Base-by-base conservation (phyloP, 2,329 filamentous ascomycete species). In the Tolypocladium tropicale region DNA sequence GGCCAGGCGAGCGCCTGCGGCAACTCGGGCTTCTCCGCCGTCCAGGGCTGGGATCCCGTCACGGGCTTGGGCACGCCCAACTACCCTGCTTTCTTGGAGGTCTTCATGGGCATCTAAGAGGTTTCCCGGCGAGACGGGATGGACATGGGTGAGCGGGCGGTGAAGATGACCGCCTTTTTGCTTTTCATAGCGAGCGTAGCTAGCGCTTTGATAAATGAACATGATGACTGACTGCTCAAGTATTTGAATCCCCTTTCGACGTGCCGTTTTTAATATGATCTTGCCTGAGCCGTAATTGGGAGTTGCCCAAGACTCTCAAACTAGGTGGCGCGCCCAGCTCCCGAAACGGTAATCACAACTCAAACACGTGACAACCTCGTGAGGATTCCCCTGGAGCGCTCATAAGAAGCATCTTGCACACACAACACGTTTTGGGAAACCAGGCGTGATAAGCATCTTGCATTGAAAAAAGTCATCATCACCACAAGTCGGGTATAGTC, bases 81-180 rank as follows among this genome's bases (percentile, higher is more conserved):
- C 16, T 63, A 59, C 50, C 58, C 57, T 1, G 55, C 54, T 3
- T 37, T 60, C 53, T 21, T 82, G n/a, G 70, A 77, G 59, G 80
- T 79, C 6, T 78, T 78, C 3, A 48, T 30, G 43, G 4, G 25
- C 10, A 48, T 48, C 43, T 48, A 48, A 25, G 25, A 30, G 2
- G 6, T 11, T 4, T 48, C 43, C 23, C 43, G 25, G 4, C 16
- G 25, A 18, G 14, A 10, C 16, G 25, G 43, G 23, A n/a, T 3
- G 14, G 25, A 46, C 23, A 25, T 48, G 43, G 14, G 10, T 28
- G n/a, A 11, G 6, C 25, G 43, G 14, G 43, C 25, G 18, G 43
- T 16, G 43, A 30, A 1, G 12, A 14, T 36, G 23, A 2, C 41
- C 23, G 2, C 41, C 41, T 9, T 30, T n/a, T 10, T 30, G 14